These are phyloP conservation scores for Fusarium concolor DNA, from an alignment of 2,329 filamentous ascomycete genomes.

Conservation along the genomic window DNA sequence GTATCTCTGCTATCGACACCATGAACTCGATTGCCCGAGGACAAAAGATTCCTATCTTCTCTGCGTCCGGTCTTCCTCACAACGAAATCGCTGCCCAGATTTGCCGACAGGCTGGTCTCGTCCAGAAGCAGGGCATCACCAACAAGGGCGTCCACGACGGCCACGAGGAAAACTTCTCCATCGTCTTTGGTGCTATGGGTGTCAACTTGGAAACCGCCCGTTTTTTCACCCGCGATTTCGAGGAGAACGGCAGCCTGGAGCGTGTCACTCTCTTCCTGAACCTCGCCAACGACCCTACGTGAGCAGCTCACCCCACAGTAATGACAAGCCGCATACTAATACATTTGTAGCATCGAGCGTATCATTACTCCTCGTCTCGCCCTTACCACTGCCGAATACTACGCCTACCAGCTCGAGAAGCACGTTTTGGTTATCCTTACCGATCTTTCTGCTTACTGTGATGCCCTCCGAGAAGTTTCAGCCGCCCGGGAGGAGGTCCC, in stretches of 20 bases:
- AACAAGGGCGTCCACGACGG: conserved; percentile 97
- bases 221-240: conserved; percentile 98
- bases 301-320: conserved; percentile 54
- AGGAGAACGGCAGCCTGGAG: conserved; percentile 99
- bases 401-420: conserved; percentile 99
- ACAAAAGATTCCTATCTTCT: conserved; percentile 99
- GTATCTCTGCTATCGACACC: conserved; percentile 98
- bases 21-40: conserved; percentile 99
- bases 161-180: conserved; percentile 99
- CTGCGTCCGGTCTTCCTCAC: conserved; percentile 95
- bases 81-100: conserved; percentile 99
- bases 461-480: conserved; percentile 98
- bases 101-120: conserved; percentile 94
- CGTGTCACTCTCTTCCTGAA: conserved; percentile 98
- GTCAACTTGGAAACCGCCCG: conserved; percentile 98
- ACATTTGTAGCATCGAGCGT: conserved; percentile 85
- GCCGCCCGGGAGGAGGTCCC: conserved; percentile 98
- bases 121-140: conserved; percentile 79
- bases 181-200: conserved; percentile 99
- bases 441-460: conserved; percentile 97
- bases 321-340: conserved; percentile 16
- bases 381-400: conserved; percentile 98
- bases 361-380: conserved; percentile 99
- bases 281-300: conserved; percentile 99
- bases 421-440: conserved; percentile 99